phyloP scores from a whole-genome alignment of 2,329 filamentous ascomycete species.

The Elsinoe batatas region DNA sequence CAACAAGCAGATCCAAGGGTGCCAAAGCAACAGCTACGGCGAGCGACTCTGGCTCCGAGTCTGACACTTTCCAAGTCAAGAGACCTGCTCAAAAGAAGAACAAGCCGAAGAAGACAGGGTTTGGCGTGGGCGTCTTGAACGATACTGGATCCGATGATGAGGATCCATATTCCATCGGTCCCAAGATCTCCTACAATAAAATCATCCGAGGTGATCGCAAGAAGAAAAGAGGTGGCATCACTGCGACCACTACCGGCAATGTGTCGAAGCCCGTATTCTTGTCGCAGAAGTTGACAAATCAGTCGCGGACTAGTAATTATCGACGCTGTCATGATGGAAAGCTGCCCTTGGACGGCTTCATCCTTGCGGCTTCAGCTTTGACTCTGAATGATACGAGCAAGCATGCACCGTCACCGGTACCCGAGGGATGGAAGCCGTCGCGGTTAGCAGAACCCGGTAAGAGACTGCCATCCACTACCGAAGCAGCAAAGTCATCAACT shows the following conservation, averaged over 20 bases:
- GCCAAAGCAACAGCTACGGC: constrained; percentile 7
- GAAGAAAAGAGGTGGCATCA: constrained; percentile 47
- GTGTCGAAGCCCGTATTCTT: constrained; percentile 57
- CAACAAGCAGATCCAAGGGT: background rate
- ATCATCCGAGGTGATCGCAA: constrained; percentile 73
- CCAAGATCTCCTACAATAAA: constrained; percentile 77
- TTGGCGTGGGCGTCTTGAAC: constrained; percentile 82
- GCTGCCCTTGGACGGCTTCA: constrained; percentile 69
- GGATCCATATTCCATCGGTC: constrained; percentile 85
- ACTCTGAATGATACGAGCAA: constrained; percentile 37
- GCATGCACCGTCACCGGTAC: constrained; percentile 59
- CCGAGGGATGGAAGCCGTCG: constrained; percentile 61
- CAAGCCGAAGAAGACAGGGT: constrained; percentile 56
- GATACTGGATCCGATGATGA: constrained; percentile 93
- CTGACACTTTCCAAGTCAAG: constrained; percentile 21
- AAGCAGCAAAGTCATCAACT: constrained; percentile 66
- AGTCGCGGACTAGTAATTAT: constrained; percentile 34
- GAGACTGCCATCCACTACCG: constrained; percentile 40
- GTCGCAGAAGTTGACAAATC: constrained; percentile 49
- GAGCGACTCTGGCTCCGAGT: constrained; percentile 21
- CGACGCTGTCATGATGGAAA: constrained; percentile 76
- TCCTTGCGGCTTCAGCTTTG: constrained; percentile 47
- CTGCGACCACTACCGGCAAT: constrained; percentile 18
- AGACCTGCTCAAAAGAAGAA: constrained; percentile 30
- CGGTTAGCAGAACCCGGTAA: constrained; percentile 20